Evolutionary conservation across 2,329 filamentous ascomycete species (phyloP), one percentile per base, ranked within the genome.

Genomic region (Alternaria gansuensis): DNA sequence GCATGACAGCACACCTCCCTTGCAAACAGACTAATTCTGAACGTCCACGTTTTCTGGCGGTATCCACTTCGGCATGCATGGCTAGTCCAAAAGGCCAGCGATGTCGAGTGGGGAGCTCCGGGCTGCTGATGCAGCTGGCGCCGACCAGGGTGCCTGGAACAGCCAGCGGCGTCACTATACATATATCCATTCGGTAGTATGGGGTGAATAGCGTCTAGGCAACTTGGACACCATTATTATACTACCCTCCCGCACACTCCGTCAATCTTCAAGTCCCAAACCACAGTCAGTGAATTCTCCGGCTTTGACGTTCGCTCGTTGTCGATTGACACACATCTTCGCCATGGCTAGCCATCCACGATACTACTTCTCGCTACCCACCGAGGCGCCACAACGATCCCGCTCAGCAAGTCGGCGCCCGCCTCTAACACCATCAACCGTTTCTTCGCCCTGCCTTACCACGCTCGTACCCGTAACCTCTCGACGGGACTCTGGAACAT

Each of bases 351-450:
- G 64, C 68, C 67, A 73, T 63, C 62, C 58, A 56, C 68, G 69
- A 62, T 76, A 75, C 68, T 77, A 78, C 71, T 76, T 75, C 64
- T 75, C 75, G 54, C 72, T 78, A 31, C 74, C 75, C 45, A 73
- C 74, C 28, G 75, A 74, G 55, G 68, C 75, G 57, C 74, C 76
- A 34, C 65, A 71, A 49, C 71, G 68, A 57, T 70, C 69, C 48
- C 69, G 72, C 67, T 70, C 75, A 67, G 72, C 67, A 68, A 76
- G 70, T 66, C 76, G 78, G 57, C 77, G 79, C 44, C 78, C 78
- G 56, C 78, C 79, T 70, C 74, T 81, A 56, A 81, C 79, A 50
- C 79, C 79, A 60, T 80, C 79, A 28, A 80, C 78, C 45, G 78
- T 80, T 34, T 81, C 79, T 36, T 80, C 79, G 49, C 78, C 79